Evolutionary conservation across 106 monocot genomes (phyloP), one percentile per base, ranked within the genome.

Genomic region (Gastrodia elata): DNA sequence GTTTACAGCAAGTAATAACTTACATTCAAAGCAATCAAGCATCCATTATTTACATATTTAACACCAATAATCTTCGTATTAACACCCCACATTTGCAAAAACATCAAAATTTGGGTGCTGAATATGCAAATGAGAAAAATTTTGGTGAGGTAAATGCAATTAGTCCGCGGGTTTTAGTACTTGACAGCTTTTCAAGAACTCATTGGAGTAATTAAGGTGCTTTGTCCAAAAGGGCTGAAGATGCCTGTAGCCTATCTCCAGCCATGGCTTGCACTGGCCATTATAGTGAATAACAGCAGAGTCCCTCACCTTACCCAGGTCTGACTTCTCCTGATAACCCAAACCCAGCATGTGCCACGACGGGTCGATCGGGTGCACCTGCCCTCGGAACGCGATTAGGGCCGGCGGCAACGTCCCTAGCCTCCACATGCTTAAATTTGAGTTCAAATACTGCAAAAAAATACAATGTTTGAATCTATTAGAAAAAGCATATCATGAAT

Each of bases 271-370:
- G 73, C 80, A 84, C 71, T 92, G 92, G 0, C 96, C 92, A 78
- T 97, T 97, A 75, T 90, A 97, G 65, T 92, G 96, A 32, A 97
- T 86, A 40, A 97, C 96, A 2, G 96, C 89, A 58, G 96, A 83
- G 40, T 88, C 84, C 39, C 56, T 74, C 43, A 88, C 83, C 5
- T 39, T 75, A 9, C 82, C 77, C 22, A 88, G 59, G 71, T 84
- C 71, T 10, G 92, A 82, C 52, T 84, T 88, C 52, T 97, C 96
- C 71, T 97, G 96, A 79, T 90, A 97, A 15, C 96, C 96, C 74
- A 92, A 80, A 39, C 96, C 92, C 61, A 97, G 74, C 82, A 97
- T 77, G 81, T 97, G 96, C 96, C 96, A 92, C 10, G 90, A 88
- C 61, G 92, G 84, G 42, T 97, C 86, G 24, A 97, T 92, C 0